These are phyloP conservation scores for Citrus maxima DNA, from an alignment of 345 rosid genomes.

Conservation along the genomic window DNA sequence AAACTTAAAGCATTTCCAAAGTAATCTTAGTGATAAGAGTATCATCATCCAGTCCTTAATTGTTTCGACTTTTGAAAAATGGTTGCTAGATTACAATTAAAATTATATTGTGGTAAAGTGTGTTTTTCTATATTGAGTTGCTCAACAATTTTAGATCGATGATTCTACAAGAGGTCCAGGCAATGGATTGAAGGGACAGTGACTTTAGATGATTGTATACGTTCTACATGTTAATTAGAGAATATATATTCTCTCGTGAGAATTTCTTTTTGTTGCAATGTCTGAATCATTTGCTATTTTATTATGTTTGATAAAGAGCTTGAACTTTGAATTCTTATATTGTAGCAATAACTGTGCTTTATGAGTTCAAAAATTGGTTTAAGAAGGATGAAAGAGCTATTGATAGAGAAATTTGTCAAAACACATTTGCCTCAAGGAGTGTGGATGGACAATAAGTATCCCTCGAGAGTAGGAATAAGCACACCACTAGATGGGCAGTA, in stretches of 20 bases:
- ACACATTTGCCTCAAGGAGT: too few relatives aligned
- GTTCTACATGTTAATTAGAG: neutral
- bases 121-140: neutral
- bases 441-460: too few relatives aligned
- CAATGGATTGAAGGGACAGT: neutral
- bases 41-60: too few relatives aligned
- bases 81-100: neutral
- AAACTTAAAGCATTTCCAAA: too few relatives aligned
- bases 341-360: neutral
- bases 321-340: neutral
- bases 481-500: too few relatives aligned
- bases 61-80: neutral
- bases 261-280: neutral
- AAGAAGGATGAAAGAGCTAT: constrained; percentile 22
- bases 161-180: neutral
- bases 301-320: constrained; percentile 5
- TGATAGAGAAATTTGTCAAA: too few relatives aligned
- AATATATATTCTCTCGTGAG: neutral
- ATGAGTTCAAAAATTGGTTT: constrained; percentile 2
- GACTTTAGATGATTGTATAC: neutral
- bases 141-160: neutral
- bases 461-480: too few relatives aligned
- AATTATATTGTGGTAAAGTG: neutral
- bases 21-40: too few relatives aligned
- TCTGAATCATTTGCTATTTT: neutral